phyloP scores from a whole-genome alignment of 148 eudicot species.

The Dianthus caryophyllus region DNA sequence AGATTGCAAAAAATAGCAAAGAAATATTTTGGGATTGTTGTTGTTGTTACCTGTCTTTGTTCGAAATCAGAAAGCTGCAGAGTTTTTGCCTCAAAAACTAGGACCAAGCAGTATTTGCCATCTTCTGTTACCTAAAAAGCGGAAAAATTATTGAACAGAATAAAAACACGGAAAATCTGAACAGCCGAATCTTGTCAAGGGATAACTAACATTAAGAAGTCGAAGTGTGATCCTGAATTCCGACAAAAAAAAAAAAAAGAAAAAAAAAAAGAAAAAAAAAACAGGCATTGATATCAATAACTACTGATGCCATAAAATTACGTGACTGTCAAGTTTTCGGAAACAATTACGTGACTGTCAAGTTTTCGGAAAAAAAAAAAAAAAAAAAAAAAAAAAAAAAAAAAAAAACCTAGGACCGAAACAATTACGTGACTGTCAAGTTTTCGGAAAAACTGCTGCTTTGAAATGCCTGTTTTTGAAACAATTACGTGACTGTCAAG shows the following conservation, averaged over 20 bases:
- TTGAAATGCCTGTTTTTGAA: no score
- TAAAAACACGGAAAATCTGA: constrained; percentile 14
- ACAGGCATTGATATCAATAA: neutral
- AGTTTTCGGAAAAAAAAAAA: no score
- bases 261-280: no score
- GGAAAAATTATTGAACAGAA: no score
- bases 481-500: neutral
- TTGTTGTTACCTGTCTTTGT: constrained; percentile 69
- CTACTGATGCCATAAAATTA: neutral
- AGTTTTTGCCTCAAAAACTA: constrained; percentile 80
- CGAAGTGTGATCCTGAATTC: neutral
- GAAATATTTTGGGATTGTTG: neutral
- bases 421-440: no score
- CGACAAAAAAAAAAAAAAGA: no score
- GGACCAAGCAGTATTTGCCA: constrained; percentile 73
- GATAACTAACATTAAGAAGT: neutral
- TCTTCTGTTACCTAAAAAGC: constrained; percentile 68
- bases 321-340: neutral
- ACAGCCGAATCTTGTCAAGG: constrained; percentile 3
- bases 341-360: no score
- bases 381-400: no score
- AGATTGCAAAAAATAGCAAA: neutral
- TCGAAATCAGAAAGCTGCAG: constrained; percentile 83
- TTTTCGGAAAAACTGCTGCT: no score
- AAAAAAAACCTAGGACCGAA: no score